Base-by-base conservation (phyloP, 106 monocot genomes). In the Phalaenopsis aphrodite region DNA sequence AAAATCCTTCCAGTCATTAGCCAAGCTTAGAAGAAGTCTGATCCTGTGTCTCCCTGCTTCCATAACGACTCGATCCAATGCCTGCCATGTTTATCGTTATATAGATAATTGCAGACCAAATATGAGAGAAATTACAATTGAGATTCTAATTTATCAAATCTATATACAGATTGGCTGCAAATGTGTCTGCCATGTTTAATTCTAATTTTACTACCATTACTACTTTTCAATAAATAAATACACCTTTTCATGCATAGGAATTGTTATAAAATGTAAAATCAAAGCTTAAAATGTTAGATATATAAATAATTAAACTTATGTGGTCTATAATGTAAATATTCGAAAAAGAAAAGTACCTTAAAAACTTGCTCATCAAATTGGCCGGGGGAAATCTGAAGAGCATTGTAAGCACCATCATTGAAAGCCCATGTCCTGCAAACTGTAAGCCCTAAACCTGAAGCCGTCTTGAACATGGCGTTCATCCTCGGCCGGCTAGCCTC, bases 401-500 rank as follows among this genome's bases (percentile, higher is more conserved):
- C 97, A 83, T 94, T 88, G 84, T 97, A 85, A 24, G 89, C 46
- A 3, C 97, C 97, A 79, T 97, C 97, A 78, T 97, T 97, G 84
- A 97, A 97, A 8, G 94, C 97, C 97, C 97, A 97, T 16, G 97
- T 92, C 64, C 97, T 88, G 80, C 97, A 97, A 7, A 97, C 97
- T 17, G 94, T 94, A 72, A 97, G 92, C 8, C 97, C 97, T 90
- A 97, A 89, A 56, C 76, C 77, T 16, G 88, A 81, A 3, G 86
- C 94, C 15, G 67, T 77, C 43, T 80, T 82, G 17, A 97, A 83
- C 77, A 97, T 88, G 4, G 55, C 80, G 14, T 76, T 48, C 14
- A 97, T 89, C 81, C 90, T 88, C 3, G 85, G 84, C 81, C 91
- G 84, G 82, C 87, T 85, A 56, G 30, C 56, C n/a, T 85, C 86